A percentile compares a stretch with the other conserved stretches of the same genome.
Conservation (phyloP, 2,329 filamentous ascomycete genomes). For the Xylariales sp. region DNA sequence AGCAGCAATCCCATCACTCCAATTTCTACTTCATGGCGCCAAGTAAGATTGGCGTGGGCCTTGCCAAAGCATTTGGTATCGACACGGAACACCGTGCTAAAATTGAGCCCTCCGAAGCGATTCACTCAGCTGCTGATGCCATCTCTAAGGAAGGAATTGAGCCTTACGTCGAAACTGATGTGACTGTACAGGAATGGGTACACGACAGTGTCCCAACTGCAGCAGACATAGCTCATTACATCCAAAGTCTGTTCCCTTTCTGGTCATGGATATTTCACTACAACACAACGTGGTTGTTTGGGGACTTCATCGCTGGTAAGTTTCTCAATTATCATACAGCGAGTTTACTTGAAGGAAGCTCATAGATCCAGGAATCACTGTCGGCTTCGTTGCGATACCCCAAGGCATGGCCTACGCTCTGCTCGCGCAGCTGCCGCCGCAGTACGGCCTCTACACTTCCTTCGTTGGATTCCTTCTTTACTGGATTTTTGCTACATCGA, state of each 20-base stretch:
- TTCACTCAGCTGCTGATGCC: constrained; percentile 23
- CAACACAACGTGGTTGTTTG: constrained; percentile 81
- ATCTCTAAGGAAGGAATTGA: constrained; percentile 43
- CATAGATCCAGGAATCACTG: constrained; percentile 34
- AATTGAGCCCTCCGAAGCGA: constrained; percentile 18
- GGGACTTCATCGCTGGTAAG: constrained; percentile 79
- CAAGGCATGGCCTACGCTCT: constrained; percentile 51
- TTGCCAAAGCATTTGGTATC: constrained; percentile 25
- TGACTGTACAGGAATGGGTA: constrained; percentile 70
- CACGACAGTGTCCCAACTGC: constrained; percentile 55
- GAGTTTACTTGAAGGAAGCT: constrained; percentile 14
- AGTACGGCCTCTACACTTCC: constrained; percentile 42
- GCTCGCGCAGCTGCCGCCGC: constrained; percentile 40
- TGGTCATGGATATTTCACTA: constrained; percentile 80
- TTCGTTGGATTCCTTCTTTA: constrained; percentile 33
- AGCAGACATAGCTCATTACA: constrained; percentile 52
- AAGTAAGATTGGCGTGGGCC: constrained; percentile 14
- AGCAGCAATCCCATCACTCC: not conserved
- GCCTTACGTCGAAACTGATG: constrained; percentile 77
- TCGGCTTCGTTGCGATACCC: constrained; percentile 50
- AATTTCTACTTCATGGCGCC: constrained; percentile 8
- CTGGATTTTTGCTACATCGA: constrained; percentile 33
- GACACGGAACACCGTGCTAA: constrained; percentile 22
- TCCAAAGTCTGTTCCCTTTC: constrained; percentile 77
- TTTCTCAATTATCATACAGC: constrained; percentile 13